Conservation (phyloP, 1,284 basidiomycete species). For the Phlebopus sp. region DNA sequence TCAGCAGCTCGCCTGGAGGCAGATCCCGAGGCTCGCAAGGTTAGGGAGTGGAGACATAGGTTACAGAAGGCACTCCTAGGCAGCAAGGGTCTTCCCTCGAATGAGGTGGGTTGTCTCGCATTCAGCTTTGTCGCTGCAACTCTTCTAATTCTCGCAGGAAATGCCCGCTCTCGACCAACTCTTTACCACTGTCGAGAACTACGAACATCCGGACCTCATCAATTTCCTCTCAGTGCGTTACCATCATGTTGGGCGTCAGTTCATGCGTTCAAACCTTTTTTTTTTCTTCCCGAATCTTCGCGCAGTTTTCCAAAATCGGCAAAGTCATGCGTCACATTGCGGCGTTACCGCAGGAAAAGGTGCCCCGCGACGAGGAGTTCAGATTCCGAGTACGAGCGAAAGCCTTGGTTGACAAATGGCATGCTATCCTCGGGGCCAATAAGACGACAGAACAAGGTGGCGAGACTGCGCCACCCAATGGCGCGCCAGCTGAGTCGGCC, state of each 20-base stretch:
- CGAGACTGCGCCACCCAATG: constrained; percentile 35
- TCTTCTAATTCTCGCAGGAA: constrained; percentile 46
- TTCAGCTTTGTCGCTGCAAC: constrained; percentile 4
- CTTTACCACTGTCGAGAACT: constrained; percentile 82
- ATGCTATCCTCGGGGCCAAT: constrained; percentile 54
- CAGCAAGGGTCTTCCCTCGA: constrained; percentile 47
- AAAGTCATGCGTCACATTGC: constrained; percentile 98
- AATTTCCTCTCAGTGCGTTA: constrained; percentile 73
- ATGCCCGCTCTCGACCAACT: constrained; percentile 76
- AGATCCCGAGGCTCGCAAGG: constrained; percentile 73
- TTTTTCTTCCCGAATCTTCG: constrained; percentile 11
- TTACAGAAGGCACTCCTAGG: constrained; percentile 78
- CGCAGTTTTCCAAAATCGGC: constrained; percentile 91
- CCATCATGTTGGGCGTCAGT: constrained; percentile 18
- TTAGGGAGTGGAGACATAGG: constrained; percentile 80
- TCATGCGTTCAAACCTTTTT: constrained; percentile 19
- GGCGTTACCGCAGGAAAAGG: constrained; percentile 57
- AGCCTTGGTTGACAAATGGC: constrained; percentile 73
- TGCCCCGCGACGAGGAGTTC: constrained; percentile 85
- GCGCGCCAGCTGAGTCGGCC: constrained; percentile 22
- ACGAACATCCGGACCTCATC: constrained; percentile 81
- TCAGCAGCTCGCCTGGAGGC: constrained; percentile 43
- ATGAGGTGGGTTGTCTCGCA: constrained; percentile 37
- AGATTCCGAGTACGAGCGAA: constrained; percentile 82
- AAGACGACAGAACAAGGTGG: constrained; percentile 37